Base-by-base conservation (phyloP, 179 eudicot genomes). In the Corrigiola litoralis region DNA sequence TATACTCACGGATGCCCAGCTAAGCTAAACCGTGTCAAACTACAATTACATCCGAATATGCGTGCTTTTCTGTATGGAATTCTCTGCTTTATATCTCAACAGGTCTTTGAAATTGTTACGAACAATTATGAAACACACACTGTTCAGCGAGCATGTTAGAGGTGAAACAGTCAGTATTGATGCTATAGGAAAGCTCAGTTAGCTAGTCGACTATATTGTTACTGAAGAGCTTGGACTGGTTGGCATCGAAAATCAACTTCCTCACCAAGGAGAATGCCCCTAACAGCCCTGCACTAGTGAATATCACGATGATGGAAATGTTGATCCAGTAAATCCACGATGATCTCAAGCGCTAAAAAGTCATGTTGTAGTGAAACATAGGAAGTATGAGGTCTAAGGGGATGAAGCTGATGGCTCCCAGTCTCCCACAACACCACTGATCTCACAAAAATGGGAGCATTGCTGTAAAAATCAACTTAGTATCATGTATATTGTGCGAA, bases 371-470 rank as follows among this genome's bases (percentile, higher is more conserved):
- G 42, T 90, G 91, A 69, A 90, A 82, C 94, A 94, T 90, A 1
- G 99, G 99, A 6, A 94, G 89, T 40, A 90, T 80, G 69, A 94
- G 90, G 65, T 92, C 98, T 6, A 92, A 72, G 34, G 98, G 98
- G 42, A 90, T 87, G 74, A 92, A 92, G 0, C 97, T 95, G 12
- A 92, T 59, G 10, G 98, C 97, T 53, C 98, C 98, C 2, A 92
- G 10, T 97, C 97, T 53, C 98, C 98, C 2, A 92, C 86, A 0
- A 90, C 87, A 8, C 84, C 88, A 29, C 72, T 94, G 11, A 94
- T 83, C 99, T 0, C 97, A 96, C 32, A 94, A 94, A 67, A 94
- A 94, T 12, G 99, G 99, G 0, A 90, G 77, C 96, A 94, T 86
- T 9, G 97, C 99, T n/a, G 95, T 97, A 23, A 92, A 69, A 90